These are phyloP conservation scores for Maudiozyma serrabonitensis DNA, from an alignment of 805 yeast species.

Conservation along the genomic window DNA sequence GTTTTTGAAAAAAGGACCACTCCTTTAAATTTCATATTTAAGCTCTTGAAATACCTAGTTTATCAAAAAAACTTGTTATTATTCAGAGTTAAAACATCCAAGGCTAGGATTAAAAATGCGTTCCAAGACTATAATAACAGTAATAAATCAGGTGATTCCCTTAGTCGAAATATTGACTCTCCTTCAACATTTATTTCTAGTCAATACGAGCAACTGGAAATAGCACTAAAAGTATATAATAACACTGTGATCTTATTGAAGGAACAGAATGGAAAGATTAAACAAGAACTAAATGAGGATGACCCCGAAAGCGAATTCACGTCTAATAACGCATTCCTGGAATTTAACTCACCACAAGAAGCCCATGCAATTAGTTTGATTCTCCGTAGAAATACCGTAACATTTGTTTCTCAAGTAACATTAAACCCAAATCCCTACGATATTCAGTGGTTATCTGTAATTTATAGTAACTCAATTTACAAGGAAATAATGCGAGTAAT, in stretches of 20 bases:
- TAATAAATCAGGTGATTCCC: too few species aligned
- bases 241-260: neutral
- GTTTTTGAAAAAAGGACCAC: neutral
- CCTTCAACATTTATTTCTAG: neutral
- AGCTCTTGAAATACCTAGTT: neutral
- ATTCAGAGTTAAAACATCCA: neutral
- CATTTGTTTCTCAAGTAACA: conserved; percentile 34
- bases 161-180: too few species aligned
- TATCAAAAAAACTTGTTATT: neutral
- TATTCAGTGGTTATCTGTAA: conserved; percentile 60
- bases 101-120: neutral
- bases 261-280: too few species aligned
- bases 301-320: neutral
- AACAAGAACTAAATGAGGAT: neutral
- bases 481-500: neutral
- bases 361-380: conserved; percentile 60
- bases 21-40: neutral
- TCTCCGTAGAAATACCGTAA: conserved; percentile 23
- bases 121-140: neutral
- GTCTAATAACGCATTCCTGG: conserved; percentile 45
- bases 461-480: conserved; percentile 18
- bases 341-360: conserved; percentile 45
- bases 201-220: conserved; percentile 5
- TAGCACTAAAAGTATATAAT: conserved; percentile 3
- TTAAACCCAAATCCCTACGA: conserved; percentile 53